Conservation (phyloP, 129 eudicot genomes). For the Lactuca saligna region DNA sequence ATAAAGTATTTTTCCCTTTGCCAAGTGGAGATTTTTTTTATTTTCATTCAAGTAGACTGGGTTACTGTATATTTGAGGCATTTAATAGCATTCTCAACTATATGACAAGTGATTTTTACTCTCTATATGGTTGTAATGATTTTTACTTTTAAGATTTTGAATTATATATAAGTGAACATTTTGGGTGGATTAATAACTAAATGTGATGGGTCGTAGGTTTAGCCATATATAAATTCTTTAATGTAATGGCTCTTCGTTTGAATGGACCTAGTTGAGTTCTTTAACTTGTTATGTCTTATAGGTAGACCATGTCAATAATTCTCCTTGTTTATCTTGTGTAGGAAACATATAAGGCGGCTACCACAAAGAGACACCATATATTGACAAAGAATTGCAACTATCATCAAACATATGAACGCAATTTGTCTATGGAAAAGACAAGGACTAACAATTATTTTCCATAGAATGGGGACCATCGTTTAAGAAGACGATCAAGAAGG, state of each 20-base stretch:
- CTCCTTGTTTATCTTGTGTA: constrained; percentile 12
- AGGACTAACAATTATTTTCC: no score
- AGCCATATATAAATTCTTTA: background rate
- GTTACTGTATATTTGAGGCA: background rate
- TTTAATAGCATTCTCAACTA: background rate
- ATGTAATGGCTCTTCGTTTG: background rate
- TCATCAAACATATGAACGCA: background rate
- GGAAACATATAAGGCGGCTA: constrained; percentile 27
- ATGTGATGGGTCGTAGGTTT: background rate
- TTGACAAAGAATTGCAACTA: constrained; percentile 1
- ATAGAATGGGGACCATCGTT: no score
- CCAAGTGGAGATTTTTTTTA: constrained; percentile 9
- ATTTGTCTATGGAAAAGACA: no score
- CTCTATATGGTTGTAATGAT: background rate
- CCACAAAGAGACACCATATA: constrained; percentile 14
- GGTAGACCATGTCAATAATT: constrained; percentile 18
- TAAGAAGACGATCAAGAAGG: no score
- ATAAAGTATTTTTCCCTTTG: background rate
- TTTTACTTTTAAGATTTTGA: background rate
- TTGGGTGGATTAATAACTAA: background rate
- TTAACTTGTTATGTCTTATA: background rate
- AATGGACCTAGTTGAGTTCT: background rate
- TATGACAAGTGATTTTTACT: background rate
- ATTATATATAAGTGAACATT: background rate
- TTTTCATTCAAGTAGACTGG: background rate